Conservation (phyloP, 2,329 filamentous ascomycete genomes). For the Exophiala sp. region DNA sequence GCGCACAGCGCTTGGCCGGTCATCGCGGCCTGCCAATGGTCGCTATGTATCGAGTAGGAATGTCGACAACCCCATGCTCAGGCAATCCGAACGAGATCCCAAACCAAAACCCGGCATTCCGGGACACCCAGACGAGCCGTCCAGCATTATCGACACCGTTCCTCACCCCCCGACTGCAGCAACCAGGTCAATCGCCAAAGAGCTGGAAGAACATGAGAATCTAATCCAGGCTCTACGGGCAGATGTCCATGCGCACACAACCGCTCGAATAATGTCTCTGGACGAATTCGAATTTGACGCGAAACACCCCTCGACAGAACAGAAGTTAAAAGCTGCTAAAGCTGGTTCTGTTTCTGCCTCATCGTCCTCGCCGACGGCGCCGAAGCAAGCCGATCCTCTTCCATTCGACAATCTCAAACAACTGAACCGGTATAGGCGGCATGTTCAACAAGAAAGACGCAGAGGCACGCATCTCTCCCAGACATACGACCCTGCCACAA, state of each 20-base stretch:
- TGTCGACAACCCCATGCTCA: slow-evolving; percentile 18
- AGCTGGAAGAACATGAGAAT: slow-evolving; percentile 14
- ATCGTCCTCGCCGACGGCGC: background rate
- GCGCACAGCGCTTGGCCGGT: slow-evolving; percentile 24
- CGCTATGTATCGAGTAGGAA: slow-evolving; percentile 20
- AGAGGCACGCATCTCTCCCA: slow-evolving; percentile 16
- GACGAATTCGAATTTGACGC: slow-evolving; percentile 1
- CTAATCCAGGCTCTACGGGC: slow-evolving; percentile 17
- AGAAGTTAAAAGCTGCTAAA: background rate
- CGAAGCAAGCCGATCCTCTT: slow-evolving; percentile 1
- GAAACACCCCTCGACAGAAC: background rate
- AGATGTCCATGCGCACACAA: slow-evolving; percentile 19
- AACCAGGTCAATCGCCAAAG: slow-evolving; percentile 10
- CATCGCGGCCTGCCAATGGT: slow-evolving; percentile 13
- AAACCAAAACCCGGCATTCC: slow-evolving; percentile 15
- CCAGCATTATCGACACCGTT: slow-evolving; percentile 24
- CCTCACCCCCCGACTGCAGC: slow-evolving; percentile 13
- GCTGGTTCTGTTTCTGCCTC: background rate
- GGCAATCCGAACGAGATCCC: slow-evolving; percentile 20
- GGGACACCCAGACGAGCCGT: slow-evolving; percentile 26
- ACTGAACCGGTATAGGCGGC: slow-evolving; percentile 12
- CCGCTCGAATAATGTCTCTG: slow-evolving; percentile 11
- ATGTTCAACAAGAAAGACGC: slow-evolving; percentile 6
- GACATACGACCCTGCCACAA: slow-evolving; percentile 23
- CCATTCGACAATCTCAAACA: slow-evolving; percentile 11